Conservation (phyloP, 768 basidiomycete species). For the Leccinum incarnatum region DNA sequence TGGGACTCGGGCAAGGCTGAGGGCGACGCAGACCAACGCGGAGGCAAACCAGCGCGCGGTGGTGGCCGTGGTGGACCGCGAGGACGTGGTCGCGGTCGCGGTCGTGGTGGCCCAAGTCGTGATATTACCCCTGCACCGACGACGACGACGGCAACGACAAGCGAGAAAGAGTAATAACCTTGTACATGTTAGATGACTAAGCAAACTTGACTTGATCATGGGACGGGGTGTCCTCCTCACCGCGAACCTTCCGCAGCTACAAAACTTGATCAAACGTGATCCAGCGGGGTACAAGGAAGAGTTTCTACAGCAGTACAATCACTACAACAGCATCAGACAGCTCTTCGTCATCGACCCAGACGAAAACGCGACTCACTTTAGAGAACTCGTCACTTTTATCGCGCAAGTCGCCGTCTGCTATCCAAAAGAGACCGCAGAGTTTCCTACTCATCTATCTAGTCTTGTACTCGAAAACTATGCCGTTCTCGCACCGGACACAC, state of each 20-base stretch:
- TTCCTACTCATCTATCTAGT: slow-evolving; percentile 75
- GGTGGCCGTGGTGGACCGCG: slow-evolving; percentile 31
- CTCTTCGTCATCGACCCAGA: slow-evolving; percentile 81
- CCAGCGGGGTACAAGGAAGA: slow-evolving; percentile 90
- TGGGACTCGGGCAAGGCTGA: slow-evolving; percentile 66
- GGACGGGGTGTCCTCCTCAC: slow-evolving; percentile 52
- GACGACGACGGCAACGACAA: not conserved
- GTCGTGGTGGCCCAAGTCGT: slow-evolving; percentile 27
- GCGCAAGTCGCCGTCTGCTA: slow-evolving; percentile 80
- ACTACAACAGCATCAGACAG: slow-evolving; percentile 84
- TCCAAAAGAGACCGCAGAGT: slow-evolving; percentile 83
- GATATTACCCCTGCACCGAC: not conserved
- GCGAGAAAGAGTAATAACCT: not conserved
- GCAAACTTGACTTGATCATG: not conserved
- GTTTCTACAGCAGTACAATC: slow-evolving; percentile 94
- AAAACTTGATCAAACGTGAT: slow-evolving; percentile 96
- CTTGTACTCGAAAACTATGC: slow-evolving; percentile 80
- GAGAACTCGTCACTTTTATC: slow-evolving; percentile 88
- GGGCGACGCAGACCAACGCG: slow-evolving; percentile 17
- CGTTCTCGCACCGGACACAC: slow-evolving; percentile 72
- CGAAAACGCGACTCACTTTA: slow-evolving; percentile 81
- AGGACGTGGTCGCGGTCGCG: slow-evolving; percentile 37
- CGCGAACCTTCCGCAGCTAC: slow-evolving; percentile 89
- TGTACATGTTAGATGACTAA: slow-evolving; percentile 20
- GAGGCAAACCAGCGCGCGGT: slow-evolving; percentile 31